A percentile compares a stretch with the other conserved stretches of the same genome.
Evolutionary conservation across 306 rosid genomes (phyloP).

Genomic region (Macrotyloma uniflorum): DNA sequence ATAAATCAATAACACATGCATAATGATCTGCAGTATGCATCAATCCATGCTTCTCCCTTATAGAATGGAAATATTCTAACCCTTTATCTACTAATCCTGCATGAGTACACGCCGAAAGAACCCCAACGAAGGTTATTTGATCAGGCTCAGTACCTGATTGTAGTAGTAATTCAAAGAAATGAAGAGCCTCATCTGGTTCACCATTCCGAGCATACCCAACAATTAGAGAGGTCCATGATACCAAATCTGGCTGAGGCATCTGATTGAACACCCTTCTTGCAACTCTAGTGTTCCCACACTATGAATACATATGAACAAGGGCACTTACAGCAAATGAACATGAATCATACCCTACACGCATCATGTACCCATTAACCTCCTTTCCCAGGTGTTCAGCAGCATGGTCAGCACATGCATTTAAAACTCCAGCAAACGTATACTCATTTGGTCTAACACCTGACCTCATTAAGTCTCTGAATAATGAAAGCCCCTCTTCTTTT

Average conservation of each 20-base stretch:
- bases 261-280: slow-evolving; percentile 7
- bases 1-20: slow-evolving; percentile 16
- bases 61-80: not conserved
- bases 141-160: slow-evolving; percentile 6
- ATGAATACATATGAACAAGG: slow-evolving; percentile 17
- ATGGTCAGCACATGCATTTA: not conserved
- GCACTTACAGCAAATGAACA: slow-evolving; percentile 1
- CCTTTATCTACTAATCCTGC: slow-evolving; percentile 13
- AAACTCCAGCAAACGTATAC: slow-evolving; percentile 9
- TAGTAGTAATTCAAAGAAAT: slow-evolving; percentile 9
- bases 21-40: slow-evolving; percentile 8
- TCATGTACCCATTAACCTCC: slow-evolving; percentile 15
- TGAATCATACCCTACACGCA: not conserved
- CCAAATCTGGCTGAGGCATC: slow-evolving; percentile 7
- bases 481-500: not conserved
- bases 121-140: slow-evolving; percentile 12
- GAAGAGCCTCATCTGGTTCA: not conserved
- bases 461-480: not conserved
- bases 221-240: slow-evolving; percentile 11
- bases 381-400: slow-evolving; percentile 16
- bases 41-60: slow-evolving; percentile 7
- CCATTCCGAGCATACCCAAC: slow-evolving; percentile 20
- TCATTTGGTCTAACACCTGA: slow-evolving; percentile 19
- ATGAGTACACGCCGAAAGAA: slow-evolving; percentile 6
- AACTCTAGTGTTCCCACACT: not conserved